These are phyloP conservation scores for Pseudofabraea citricarpa DNA, from an alignment of 2,329 filamentous ascomycete species.

Conservation along the genomic window DNA sequence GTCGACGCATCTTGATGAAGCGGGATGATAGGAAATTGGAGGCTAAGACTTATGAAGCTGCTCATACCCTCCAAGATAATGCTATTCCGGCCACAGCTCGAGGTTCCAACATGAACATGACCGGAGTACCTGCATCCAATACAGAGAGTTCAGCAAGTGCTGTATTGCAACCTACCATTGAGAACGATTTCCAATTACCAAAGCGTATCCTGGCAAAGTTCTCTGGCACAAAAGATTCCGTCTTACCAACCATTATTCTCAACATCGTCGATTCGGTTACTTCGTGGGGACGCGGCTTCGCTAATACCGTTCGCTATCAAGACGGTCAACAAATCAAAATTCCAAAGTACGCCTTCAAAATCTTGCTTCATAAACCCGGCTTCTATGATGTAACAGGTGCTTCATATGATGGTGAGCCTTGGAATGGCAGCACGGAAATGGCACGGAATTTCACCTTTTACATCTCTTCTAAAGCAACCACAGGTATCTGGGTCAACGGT, in stretches of 20 bases:
- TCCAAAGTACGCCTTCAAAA: constrained; percentile 75
- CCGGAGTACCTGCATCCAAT: neutral
- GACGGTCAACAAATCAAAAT: constrained; percentile 63
- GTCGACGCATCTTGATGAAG: constrained; percentile 19
- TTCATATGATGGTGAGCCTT: constrained; percentile 36
- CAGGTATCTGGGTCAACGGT: constrained; percentile 73
- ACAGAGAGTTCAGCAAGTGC: neutral
- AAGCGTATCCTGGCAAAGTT: constrained; percentile 58
- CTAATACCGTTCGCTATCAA: constrained; percentile 65
- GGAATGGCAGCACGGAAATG: constrained; percentile 6
- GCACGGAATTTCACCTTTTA: constrained; percentile 51
- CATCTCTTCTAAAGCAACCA: constrained; percentile 74
- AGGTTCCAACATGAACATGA: constrained; percentile 3
- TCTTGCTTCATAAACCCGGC: constrained; percentile 68
- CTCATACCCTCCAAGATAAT: constrained; percentile 3
- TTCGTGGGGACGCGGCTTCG: constrained; percentile 70
- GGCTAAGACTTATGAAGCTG: constrained; percentile 1
- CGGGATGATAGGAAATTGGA: constrained; percentile 24
- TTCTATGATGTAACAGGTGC: constrained; percentile 55
- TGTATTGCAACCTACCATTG: constrained; percentile 7
- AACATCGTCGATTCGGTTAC: constrained; percentile 62
- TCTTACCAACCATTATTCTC: constrained; percentile 57
- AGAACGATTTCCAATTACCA: constrained; percentile 23
- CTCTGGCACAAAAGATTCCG: constrained; percentile 60
- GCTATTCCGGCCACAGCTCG: constrained; percentile 9